phyloP scores from a whole-genome alignment of 2,329 filamentous ascomycete species.

The Phyllachora maydis region DNA sequence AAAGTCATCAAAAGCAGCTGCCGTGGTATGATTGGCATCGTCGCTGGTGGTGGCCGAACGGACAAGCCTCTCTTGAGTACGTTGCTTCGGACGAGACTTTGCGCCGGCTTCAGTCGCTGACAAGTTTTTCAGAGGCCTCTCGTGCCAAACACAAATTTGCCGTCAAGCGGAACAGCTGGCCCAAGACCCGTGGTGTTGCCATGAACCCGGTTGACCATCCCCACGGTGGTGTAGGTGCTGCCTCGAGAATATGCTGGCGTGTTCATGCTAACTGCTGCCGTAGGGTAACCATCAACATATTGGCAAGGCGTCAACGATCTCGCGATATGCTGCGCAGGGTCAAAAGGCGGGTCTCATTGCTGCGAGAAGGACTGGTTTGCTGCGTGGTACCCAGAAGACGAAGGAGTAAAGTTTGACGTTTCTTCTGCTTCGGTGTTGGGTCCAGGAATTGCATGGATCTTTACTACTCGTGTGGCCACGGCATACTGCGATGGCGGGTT shows the following conservation, averaged over 20 bases:
- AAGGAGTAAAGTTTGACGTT: slow-evolving; percentile 78
- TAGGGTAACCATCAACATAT: slow-evolving; percentile 99
- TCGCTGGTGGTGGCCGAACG: slow-evolving; percentile 97
- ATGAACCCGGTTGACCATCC: slow-evolving; percentile 99
- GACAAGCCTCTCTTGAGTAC: slow-evolving; percentile 96
- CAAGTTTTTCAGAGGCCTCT: slow-evolving; percentile 58
- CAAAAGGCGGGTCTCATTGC: slow-evolving; percentile 99
- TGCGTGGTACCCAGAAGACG: slow-evolving; percentile 99
- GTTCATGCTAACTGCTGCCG: too few relatives aligned
- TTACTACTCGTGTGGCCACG: too few relatives aligned
- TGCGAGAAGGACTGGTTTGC: slow-evolving; percentile 96
- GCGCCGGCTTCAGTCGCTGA: slow-evolving; percentile 17
- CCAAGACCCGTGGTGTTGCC: slow-evolving; percentile 99
- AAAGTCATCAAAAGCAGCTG: slow-evolving; percentile 87
- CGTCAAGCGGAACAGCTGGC: slow-evolving; percentile 99
- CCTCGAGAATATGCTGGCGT: too few relatives aligned
- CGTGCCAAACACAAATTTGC: slow-evolving; percentile 99
- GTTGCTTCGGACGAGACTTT: slow-evolving; percentile 12
- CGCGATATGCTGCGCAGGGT: slow-evolving; percentile 89
- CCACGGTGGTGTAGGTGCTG: slow-evolving; percentile 61
- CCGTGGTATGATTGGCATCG: slow-evolving; percentile 98
- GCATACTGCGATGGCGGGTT: too few relatives aligned
- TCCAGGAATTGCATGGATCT: slow-evolving; percentile 37
- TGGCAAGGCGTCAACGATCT: slow-evolving; percentile 99
- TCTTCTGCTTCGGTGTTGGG: too few relatives aligned